Evolutionary conservation across 768 basidiomycete species (phyloP), one percentile per base, ranked within the genome.

Genomic region (Strobilomyces echinocephalus): DNA sequence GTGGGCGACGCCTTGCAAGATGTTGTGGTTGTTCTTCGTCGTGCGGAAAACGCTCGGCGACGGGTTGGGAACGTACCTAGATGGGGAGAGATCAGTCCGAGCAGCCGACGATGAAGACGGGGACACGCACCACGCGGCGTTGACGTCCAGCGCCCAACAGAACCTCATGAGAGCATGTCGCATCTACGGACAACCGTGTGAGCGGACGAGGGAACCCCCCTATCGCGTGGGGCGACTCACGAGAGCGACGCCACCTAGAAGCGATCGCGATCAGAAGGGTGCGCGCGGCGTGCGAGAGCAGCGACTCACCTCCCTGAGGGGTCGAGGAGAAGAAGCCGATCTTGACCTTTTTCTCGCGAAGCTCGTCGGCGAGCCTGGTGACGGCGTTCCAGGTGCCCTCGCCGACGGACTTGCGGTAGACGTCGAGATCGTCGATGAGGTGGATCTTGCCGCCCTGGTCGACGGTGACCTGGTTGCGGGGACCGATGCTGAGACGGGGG

Each of bases 251-350:
- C 95, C 94, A 66, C 94, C 92, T 84, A 67, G 51, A 65, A 56
- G 57, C 50, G 59, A 40, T 57, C 24, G 47, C 50, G 53, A 62
- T 72, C 63, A 72, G 62, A 60, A 47, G 56, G 47, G 39, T 50
- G 26, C 47, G 53, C 9, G 12, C 33, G 24, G 4, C 24, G 8
- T 48, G 18, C 34, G 39, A 47, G 48, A 44, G 49, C 55, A 28
- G 47, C 38, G 47, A 65, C 79, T 64, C 71, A 87, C 88, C 85
- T 77, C 94, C 94, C 74, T 95, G 92, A 11, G 94, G 94, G 7
- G 95, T 97, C 10, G 91, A 93, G 28, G 89, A 92, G 73, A 95
- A 95, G 80, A 95, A 95, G 21, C 86, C 87, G 58, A 95, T 89
- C 71, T 89, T 91, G 67, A 91, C 75, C 57, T 93, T 87, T 73